Conservation (phyloP, 495 filamentous ascomycete species). For the Penicillium herquei region DNA sequence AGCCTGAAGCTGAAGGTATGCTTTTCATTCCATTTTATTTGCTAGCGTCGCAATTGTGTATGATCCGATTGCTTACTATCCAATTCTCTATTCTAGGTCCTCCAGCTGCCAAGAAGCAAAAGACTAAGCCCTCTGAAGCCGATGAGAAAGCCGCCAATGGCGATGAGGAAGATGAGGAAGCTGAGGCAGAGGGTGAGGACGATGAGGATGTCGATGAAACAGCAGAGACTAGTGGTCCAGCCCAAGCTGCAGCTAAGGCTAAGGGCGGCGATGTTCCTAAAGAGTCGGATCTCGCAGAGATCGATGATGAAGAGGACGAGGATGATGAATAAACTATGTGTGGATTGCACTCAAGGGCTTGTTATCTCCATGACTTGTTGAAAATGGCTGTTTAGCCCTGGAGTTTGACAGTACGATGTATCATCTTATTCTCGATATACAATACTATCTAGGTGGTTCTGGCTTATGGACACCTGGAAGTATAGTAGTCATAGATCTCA, state of each 20-base stretch:
- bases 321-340: conserved; percentile 5
- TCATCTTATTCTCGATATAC: conserved; percentile 2
- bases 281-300: conserved; percentile 45
- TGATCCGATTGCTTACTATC: conserved; percentile 10
- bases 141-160: conserved; percentile 34
- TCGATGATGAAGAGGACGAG: conserved; percentile 29
- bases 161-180: conserved; percentile 31
- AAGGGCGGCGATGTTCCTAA: conserved; percentile 49
- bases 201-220: conserved; percentile 32
- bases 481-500: neutral
- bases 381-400: conserved; percentile 7
- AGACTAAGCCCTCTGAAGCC: conserved; percentile 18
- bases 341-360: neutral
- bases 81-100: conserved; percentile 23
- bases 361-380: neutral
- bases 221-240: conserved; percentile 41
- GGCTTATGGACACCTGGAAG: neutral
- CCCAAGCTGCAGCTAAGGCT: conserved; percentile 38
- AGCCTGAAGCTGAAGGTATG: conserved; percentile 31
- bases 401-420: conserved; percentile 5
- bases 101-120: conserved; percentile 39
- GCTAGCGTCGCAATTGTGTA: neutral
- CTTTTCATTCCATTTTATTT: neutral
- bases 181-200: conserved; percentile 29
- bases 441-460: neutral